Evolutionary conservation across 805 yeast species (phyloP), one percentile per base, ranked within the genome.

Genomic region (Pichia kluyveri): DNA sequence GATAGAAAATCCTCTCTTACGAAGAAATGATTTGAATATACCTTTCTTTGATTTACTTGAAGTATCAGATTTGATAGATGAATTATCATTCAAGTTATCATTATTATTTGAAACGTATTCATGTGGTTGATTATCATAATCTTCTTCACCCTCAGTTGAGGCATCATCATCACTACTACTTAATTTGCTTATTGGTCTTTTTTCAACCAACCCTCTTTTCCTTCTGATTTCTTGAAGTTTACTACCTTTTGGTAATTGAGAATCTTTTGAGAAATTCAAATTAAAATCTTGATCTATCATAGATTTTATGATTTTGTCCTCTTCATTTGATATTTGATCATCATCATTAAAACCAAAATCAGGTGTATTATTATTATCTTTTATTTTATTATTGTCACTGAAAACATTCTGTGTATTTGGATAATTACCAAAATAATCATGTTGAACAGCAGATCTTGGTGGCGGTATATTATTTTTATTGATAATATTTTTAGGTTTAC

Each of bases 281-380:
- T 63, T 65, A 37, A 64, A 63, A 49, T 64, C 68, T 30, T 62
- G 56, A 45, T 63, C 67, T 12, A 64, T 60, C 38, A 61, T 60
- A 19, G 51, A 48, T 32, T 51, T 43, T 3, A 41, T 12, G 17
- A 19, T n/a, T n/a, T 28, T 44, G 10, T 43, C 18, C 14, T 18
- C 39, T 9, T 9, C 39, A 17, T 18, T 26, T 8, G 15, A 4
- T 7, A 19, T 34, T 9, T 41, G 10, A 18, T 23, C 19, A 17
- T 4, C 15, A 3, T 31, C 14, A 17, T 26, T 5, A 11, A 26
- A 4, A 3, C 10, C 19, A 18, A 36, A 26, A 4, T 43, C 18
- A 18, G 23, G 23, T 19, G 23, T 10, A 12, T 41, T 30, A 18
- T 17, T 26, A 17, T 4, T 9, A 1, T 31, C 14, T 7, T 26